Percentiles rank a stretch among this genome's conserved stretches.
These are phyloP conservation scores for Ustilago shanxiensis DNA, from an alignment of 1,284 basidiomycete species.

Conservation along the genomic window DNA sequence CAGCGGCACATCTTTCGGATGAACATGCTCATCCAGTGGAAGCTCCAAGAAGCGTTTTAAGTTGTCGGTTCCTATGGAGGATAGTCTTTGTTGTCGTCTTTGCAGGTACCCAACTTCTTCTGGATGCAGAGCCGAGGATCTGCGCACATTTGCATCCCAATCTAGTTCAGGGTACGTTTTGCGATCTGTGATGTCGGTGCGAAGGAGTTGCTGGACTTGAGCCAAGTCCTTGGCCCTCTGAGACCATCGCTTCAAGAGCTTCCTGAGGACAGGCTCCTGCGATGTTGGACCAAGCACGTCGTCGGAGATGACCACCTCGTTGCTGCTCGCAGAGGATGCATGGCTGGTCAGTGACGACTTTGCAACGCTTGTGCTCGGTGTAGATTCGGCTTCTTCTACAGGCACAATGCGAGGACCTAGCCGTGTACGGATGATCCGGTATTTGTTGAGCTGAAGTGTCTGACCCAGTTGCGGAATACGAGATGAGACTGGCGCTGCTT, in stretches of 20 bases:
- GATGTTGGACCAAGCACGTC: slow-evolving; percentile 36
- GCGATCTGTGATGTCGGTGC: slow-evolving; percentile 35
- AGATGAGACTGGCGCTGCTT: slow-evolving; percentile 60
- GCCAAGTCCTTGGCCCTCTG: slow-evolving; percentile 55
- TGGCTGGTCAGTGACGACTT: not conserved
- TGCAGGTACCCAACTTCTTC: slow-evolving; percentile 51
- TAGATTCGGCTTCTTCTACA: slow-evolving; percentile 19
- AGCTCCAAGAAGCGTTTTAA: slow-evolving; percentile 52
- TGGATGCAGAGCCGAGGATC: slow-evolving; percentile 51
- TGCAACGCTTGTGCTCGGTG: not conserved
- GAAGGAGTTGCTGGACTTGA: slow-evolving; percentile 48
- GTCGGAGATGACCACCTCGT: slow-evolving; percentile 45
- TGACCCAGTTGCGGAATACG: slow-evolving; percentile 49
- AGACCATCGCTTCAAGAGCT: slow-evolving; percentile 51
- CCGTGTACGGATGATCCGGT: slow-evolving; percentile 32
- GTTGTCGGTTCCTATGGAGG: slow-evolving; percentile 35
- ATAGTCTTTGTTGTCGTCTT: slow-evolving; percentile 35
- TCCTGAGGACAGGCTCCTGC: slow-evolving; percentile 24
- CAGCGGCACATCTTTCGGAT: slow-evolving; percentile 67
- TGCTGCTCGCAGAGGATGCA: not conserved
- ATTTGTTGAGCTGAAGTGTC: slow-evolving; percentile 37
- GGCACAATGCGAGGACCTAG: slow-evolving; percentile 41
- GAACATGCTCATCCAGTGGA: slow-evolving; percentile 59
- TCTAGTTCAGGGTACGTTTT: slow-evolving; percentile 62
- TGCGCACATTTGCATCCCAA: slow-evolving; percentile 59